A percentile compares a stretch with the other conserved stretches of the same genome.
Conservation (phyloP, 768 basidiomycete genomes). For the Tubosaeta sp. region DNA sequence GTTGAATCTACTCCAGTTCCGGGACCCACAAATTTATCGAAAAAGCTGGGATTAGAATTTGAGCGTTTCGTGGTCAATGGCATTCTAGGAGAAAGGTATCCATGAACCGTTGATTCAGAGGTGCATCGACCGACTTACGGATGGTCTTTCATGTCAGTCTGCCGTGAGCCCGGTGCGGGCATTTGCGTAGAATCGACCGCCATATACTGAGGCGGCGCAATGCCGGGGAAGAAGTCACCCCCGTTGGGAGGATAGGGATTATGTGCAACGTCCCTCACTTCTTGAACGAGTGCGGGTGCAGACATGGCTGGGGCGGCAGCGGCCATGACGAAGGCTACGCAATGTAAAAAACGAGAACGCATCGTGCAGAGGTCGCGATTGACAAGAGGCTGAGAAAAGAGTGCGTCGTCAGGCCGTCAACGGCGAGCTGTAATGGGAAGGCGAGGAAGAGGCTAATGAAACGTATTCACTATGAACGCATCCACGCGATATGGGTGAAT, state of each 20-base stretch:
- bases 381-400: slow-evolving; percentile 1
- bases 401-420: slow-evolving; percentile 12
- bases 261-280: neutral
- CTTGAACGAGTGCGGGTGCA: neutral
- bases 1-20: neutral
- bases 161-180: too few species aligned
- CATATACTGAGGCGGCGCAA: too few species aligned
- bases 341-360: slow-evolving; percentile 4
- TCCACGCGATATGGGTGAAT: neutral
- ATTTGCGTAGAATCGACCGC: too few species aligned
- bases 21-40: neutral
- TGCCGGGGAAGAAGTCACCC: too few species aligned
- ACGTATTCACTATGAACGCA: neutral
- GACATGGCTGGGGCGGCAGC: slow-evolving; percentile 6
- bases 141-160: neutral
- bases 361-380: slow-evolving; percentile 7
- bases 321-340: slow-evolving; percentile 4
- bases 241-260: too few species aligned
- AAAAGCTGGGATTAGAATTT: neutral
- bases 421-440: slow-evolving; percentile 5
- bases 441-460: slow-evolving; percentile 11
- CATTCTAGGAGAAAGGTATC: neutral
- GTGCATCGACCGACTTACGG: neutral
- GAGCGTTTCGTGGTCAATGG: neutral
- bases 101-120: neutral